Evolutionary conservation across 129 eudicot genomes (phyloP).

Genomic region (Smallanthus sonchifolius): DNA sequence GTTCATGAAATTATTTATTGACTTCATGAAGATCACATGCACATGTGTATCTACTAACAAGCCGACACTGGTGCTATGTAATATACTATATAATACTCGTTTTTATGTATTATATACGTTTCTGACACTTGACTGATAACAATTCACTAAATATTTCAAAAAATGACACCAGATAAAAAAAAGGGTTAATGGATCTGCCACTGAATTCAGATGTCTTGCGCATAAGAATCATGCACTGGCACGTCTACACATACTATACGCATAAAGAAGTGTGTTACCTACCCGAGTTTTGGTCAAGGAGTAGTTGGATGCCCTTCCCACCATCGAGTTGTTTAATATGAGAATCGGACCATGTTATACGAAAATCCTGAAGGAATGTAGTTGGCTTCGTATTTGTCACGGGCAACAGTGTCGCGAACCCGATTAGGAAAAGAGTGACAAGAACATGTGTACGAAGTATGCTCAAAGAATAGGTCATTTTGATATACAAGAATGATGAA

Average conservation of each 20-base stretch:
- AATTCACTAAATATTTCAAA: no score
- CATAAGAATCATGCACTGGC: neutral
- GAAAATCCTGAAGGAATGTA: neutral
- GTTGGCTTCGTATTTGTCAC: neutral
- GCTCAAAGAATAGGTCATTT: neutral
- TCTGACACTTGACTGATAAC: neutral
- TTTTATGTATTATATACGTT: neutral
- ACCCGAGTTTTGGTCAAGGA: constrained; percentile 8
- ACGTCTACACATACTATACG: neutral
- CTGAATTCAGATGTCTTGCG: neutral
- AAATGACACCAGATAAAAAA: neutral
- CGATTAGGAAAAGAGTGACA: neutral
- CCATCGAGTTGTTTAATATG: constrained; percentile 8
- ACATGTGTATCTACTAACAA: neutral
- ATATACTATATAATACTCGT: neutral
- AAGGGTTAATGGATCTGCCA: neutral
- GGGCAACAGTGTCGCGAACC: neutral
- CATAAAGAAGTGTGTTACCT: neutral
- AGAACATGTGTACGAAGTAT: neutral
- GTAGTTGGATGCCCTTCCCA: constrained; percentile 4
- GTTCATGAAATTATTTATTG: neutral
- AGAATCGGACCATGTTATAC: neutral
- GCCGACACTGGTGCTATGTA: neutral
- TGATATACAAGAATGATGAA: neutral
- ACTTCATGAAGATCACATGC: neutral